Evolutionary conservation across 371 early-diverging fungal genomes (phyloP).

Genomic region (Nematocida ironsii): DNA sequence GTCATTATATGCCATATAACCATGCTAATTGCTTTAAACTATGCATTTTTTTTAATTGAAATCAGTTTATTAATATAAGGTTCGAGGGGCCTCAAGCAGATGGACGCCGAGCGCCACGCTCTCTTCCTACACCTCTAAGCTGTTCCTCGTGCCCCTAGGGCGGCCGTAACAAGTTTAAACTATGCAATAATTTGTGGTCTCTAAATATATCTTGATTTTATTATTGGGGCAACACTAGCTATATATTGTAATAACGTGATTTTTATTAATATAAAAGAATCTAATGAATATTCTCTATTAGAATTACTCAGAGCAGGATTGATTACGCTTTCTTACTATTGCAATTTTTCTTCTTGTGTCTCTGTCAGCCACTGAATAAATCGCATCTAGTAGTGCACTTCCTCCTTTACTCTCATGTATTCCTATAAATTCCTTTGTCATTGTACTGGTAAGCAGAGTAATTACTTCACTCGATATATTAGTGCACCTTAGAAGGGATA

Average conservation of each 20-base stretch:
- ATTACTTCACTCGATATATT: conserved; percentile 3
- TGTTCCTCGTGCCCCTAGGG: no score
- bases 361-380: conserved; percentile 4
- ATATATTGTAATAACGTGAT: background rate
- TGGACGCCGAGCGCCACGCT: no score
- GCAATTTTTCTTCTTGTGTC: background rate
- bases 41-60: no score
- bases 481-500: conserved; percentile 4
- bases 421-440: conserved; percentile 44
- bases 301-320: background rate
- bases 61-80: no score
- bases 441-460: conserved; percentile 15
- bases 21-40: background rate
- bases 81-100: no score
- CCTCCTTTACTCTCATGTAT: conserved; percentile 34
- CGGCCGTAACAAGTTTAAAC: no score
- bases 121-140: no score
- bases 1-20: background rate
- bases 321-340: background rate
- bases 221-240: background rate
- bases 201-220: background rate
- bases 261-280: background rate
- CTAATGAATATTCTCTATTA: background rate
- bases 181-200: background rate
- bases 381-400: conserved; percentile 13